Evolutionary conservation across 768 basidiomycete species (phyloP), one percentile per base, ranked within the genome.

Genomic region (Boletus rubescentipes): DNA sequence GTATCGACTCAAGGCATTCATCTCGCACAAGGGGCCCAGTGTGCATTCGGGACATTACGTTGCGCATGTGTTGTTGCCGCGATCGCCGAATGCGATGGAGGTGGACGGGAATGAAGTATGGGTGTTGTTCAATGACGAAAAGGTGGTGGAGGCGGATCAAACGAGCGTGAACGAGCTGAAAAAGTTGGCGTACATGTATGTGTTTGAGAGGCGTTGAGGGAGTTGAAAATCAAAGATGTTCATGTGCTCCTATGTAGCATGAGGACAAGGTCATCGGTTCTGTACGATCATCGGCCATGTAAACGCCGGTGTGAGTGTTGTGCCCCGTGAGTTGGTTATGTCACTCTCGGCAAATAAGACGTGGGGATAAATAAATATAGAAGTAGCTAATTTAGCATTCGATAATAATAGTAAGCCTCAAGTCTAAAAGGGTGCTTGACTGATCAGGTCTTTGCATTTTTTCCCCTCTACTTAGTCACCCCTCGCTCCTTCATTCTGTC

Each of bases 111-210:
- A 78, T 20, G 77, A 78, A 10, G 46, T 26, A 2, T 96, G 96
- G 93, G 88, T 95, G 51, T 69, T 98, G 63, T 97, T 94, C 70
- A 97, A 98, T 63, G 96, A 98, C 66, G 93, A 95, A 74, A 96
- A 94, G 74, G 94, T 95, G 4, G 94, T 97, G 10, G 85, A 81
- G 69, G 94, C 94, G 4, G 92, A 96, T 65, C 77, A 69, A 54
- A 83, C 88, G 69, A 92, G 91, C 65, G 90, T 95, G 29, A 78
- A 71, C n/a, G 83, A 84, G 51, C 73, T 98, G 75, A 89, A 89
- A 73, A 79, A 79, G 69, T 67, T 93, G 67, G 96, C 94, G 37
- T 98, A 99, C 77, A 72, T 99, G 77, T 99, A 96, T 72, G 75
- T 98, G 20, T 98, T 93, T 66, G 91, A 94, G 77, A 80, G 58